phyloP scores from a whole-genome alignment of 176 grass and related monocot genomes.

The Musa itinerans region DNA sequence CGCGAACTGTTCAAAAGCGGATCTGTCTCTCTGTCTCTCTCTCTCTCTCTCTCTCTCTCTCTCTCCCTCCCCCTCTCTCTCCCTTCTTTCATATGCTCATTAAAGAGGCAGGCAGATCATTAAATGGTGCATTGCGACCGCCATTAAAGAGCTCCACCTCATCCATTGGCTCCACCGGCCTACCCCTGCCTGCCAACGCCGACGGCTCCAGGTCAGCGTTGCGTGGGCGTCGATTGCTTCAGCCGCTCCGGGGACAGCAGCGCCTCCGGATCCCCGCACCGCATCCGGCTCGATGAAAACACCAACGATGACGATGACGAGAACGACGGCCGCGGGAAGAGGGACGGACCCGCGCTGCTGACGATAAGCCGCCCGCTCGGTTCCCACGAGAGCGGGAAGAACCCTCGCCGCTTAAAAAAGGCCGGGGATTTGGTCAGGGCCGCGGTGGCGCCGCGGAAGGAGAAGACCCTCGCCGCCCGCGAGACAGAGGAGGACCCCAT shows the following conservation, averaged over 20 bases:
- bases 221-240: background rate
- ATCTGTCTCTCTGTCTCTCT: too few relatives aligned
- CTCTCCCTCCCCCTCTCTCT: background rate
- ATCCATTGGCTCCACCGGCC: slow-evolving; percentile 1
- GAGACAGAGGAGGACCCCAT: slow-evolving; percentile 29
- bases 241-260: slow-evolving; percentile 88
- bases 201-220: background rate
- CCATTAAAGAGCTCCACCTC: slow-evolving; percentile 20
- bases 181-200: background rate
- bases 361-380: slow-evolving; percentile 1
- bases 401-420: slow-evolving; percentile 45
- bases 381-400: slow-evolving; percentile 6
- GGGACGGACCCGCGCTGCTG: slow-evolving; percentile 23
- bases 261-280: slow-evolving; percentile 90
- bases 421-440: slow-evolving; percentile 38
- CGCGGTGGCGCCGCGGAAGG: slow-evolving; percentile 38
- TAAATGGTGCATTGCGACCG: slow-evolving; percentile 12
- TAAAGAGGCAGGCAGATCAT: slow-evolving; percentile 18
- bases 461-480: slow-evolving; percentile 51
- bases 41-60: too few relatives aligned
- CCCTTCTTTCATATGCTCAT: background rate
- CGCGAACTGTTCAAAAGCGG: background rate
- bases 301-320: background rate
- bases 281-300: slow-evolving; percentile 56
- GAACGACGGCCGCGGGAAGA: slow-evolving; percentile 25